phyloP scores from a whole-genome alignment of 2,329 filamentous ascomycete genomes.

The Diaporthe sp. region DNA sequence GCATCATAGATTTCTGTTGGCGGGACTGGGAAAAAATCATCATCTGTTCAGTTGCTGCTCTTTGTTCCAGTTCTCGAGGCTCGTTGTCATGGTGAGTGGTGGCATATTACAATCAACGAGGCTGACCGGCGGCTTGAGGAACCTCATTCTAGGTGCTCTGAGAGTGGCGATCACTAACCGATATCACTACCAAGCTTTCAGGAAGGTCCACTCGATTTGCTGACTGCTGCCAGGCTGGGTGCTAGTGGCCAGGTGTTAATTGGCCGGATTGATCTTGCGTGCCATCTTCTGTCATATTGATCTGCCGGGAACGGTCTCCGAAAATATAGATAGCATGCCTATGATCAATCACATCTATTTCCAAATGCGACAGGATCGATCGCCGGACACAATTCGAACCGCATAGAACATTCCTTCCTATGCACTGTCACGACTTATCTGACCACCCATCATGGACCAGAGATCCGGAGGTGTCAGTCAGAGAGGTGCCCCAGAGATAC shows the following conservation, averaged over 20 bases:
- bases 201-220: background rate
- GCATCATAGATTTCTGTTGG: background rate
- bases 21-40: background rate
- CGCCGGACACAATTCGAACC: background rate
- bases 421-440: background rate
- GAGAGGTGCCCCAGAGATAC: background rate
- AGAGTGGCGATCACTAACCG: background rate
- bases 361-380: background rate
- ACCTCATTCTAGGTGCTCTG: background rate
- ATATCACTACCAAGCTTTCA: background rate
- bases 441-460: background rate
- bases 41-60: background rate
- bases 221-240: background rate
- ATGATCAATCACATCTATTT: background rate
- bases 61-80: background rate
- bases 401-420: background rate
- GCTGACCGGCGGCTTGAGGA: background rate
- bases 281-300: background rate
- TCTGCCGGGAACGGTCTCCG: conserved; percentile 13
- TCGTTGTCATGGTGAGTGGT: background rate
- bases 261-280: background rate
- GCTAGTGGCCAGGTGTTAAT: background rate
- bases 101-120: background rate
- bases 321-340: background rate
- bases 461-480: background rate